Evolutionary conservation across 2,329 filamentous ascomycete species (phyloP).

Genomic region (Bimuria novae-zelandiae): DNA sequence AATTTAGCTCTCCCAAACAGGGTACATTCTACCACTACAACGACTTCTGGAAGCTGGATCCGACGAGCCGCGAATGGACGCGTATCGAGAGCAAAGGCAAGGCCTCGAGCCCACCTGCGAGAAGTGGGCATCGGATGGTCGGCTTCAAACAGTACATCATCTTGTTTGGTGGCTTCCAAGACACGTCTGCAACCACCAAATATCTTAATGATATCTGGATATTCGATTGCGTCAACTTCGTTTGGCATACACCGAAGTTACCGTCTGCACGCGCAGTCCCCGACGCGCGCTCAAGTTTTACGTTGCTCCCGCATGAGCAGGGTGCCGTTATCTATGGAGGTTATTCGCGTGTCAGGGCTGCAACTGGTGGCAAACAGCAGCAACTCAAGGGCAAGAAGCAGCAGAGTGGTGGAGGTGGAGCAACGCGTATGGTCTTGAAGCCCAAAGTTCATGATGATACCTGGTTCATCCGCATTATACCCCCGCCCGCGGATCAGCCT

Average conservation of each 20-base stretch:
- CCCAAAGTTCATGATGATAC: constrained; percentile 94
- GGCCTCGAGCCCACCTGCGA: constrained; percentile 77
- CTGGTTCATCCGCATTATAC: constrained; percentile 84
- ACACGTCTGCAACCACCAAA: constrained; percentile 92
- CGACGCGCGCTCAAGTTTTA: constrained; percentile 89
- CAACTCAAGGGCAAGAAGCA: constrained; percentile 46
- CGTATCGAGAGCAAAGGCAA: constrained; percentile 82
- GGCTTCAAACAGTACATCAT: constrained; percentile 97
- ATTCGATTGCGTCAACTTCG: constrained; percentile 86
- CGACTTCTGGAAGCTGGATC: constrained; percentile 94
- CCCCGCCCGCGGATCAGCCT: constrained; percentile 69
- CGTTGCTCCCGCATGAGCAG: constrained; percentile 84
- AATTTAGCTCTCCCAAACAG: constrained; percentile 95
- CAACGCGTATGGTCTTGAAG: constrained; percentile 74
- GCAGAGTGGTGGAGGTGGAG: constrained; percentile 60
- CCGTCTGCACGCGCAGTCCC: constrained; percentile 83
- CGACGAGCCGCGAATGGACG: constrained; percentile 84
- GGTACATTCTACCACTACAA: constrained; percentile 99
- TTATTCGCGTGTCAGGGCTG: constrained; percentile 85
- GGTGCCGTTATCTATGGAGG: constrained; percentile 92
- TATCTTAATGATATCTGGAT: constrained; percentile 95
- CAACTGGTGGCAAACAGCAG: constrained; percentile 62
- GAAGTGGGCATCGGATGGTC: constrained; percentile 94
- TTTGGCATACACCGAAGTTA: constrained; percentile 78
- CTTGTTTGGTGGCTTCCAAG: constrained; percentile 95